phyloP scores from a whole-genome alignment of 495 filamentous ascomycete genomes.

The Penicillium parvum region DNA sequence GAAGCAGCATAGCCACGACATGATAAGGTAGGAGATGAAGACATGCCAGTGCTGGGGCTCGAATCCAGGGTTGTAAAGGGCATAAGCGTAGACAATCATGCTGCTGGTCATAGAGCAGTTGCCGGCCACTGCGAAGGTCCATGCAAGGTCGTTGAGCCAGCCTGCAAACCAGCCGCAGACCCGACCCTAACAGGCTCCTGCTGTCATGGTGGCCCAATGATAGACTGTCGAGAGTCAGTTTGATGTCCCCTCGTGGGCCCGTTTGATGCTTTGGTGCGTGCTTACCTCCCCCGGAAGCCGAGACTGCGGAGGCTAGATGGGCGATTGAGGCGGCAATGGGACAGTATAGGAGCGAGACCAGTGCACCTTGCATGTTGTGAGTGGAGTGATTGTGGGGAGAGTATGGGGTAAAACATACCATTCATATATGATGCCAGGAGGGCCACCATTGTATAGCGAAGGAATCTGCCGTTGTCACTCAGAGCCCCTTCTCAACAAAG shows the following conservation, averaged over 20 bases:
- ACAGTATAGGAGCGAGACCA: not conserved
- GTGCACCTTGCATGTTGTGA: not conserved
- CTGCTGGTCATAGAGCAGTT: constrained; percentile 3
- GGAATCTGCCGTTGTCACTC: not conserved
- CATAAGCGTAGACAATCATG: constrained; percentile 5
- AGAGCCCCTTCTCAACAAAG: too few species aligned
- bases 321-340: constrained; percentile 1
- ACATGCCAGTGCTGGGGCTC: not conserved
- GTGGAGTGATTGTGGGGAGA: not conserved
- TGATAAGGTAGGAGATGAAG: not conserved
- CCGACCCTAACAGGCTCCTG: not conserved
- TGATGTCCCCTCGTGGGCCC: not conserved
- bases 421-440: not conserved
- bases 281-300: constrained; percentile 1
- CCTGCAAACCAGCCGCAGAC: constrained; percentile 1
- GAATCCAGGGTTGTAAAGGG: not conserved
- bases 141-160: not conserved
- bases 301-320: not conserved
- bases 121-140: not conserved
- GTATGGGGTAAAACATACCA: not conserved
- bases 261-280: not conserved
- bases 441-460: constrained; percentile 1
- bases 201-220: not conserved
- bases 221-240: not conserved
- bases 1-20: not conserved